phyloP scores from a whole-genome alignment of 441 rosid species.

The Gossypium davidsonii region DNA sequence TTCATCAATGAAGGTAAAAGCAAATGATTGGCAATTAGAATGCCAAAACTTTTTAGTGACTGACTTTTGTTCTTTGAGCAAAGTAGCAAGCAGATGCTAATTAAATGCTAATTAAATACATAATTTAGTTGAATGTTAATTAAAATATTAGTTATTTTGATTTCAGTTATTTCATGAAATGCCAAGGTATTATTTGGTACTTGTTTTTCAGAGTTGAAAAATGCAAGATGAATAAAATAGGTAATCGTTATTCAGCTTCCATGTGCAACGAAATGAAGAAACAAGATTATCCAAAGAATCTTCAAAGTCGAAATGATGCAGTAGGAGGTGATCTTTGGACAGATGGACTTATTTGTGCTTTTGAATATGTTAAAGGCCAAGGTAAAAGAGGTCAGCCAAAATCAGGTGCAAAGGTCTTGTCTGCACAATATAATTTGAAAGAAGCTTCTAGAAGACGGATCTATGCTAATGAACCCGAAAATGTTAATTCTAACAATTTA shows the following conservation, averaged over 20 bases:
- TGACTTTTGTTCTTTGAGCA: background rate
- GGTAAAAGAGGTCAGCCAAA: conserved; percentile 20
- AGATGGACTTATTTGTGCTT: conserved; percentile 48
- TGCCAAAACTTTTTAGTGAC: background rate
- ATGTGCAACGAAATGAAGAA: conserved; percentile 3
- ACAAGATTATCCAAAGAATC: conserved; percentile 15
- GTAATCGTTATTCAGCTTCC: background rate
- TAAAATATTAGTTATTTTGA: background rate
- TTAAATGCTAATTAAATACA: background rate
- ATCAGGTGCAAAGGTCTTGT: conserved; percentile 13
- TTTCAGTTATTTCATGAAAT: background rate
- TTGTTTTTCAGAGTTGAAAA: conserved; percentile 13
- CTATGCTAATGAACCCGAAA: background rate
- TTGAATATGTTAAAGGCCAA: conserved; percentile 31
- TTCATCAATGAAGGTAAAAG: background rate
- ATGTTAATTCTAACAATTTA: conserved; percentile 2
- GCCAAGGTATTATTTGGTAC: background rate
- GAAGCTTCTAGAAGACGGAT: background rate
- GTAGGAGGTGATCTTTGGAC: conserved; percentile 35
- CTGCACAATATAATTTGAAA: conserved; percentile 2
- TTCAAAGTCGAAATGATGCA: conserved; percentile 9
- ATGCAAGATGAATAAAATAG: conserved; percentile 9
- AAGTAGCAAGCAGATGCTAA: background rate
- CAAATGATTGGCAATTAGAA: background rate
- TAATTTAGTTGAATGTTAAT: background rate